phyloP scores from a whole-genome alignment of 768 basidiomycete species.

The Pleurotus salmoneostramineus region DNA sequence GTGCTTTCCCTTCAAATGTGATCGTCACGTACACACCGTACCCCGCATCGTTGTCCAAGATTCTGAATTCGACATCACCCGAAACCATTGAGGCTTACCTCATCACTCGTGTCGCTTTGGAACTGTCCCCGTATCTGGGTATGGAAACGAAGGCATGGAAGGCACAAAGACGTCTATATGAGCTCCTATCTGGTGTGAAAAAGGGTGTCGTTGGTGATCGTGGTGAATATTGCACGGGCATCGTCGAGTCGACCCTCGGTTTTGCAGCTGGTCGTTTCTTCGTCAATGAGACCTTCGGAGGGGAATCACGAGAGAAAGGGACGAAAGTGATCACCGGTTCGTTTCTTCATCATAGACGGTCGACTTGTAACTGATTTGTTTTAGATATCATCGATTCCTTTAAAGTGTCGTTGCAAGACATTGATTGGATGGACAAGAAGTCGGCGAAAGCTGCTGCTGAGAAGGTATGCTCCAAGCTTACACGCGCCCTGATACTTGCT shows the following conservation, averaged over 20 bases:
- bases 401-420: constrained; percentile 63
- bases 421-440: constrained; percentile 90
- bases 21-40: constrained; percentile 85
- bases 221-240: constrained; percentile 74
- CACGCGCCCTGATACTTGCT: background rate
- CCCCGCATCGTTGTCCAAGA: constrained; percentile 56
- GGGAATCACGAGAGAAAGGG: constrained; percentile 75
- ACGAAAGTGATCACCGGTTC: constrained; percentile 78
- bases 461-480: constrained; percentile 49
- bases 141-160: constrained; percentile 75
- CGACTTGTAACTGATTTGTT: constrained; percentile 7
- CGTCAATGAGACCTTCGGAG: constrained; percentile 78
- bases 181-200: constrained; percentile 79
- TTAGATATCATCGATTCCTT: constrained; percentile 81
- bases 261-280: constrained; percentile 89
- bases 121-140: constrained; percentile 69
- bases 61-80: constrained; percentile 63
- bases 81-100: constrained; percentile 87
- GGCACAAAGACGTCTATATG: constrained; percentile 64
- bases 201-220: constrained; percentile 83
- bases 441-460: constrained; percentile 79
- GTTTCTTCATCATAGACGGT: background rate
- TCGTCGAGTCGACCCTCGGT: constrained; percentile 74
- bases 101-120: constrained; percentile 67
- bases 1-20: constrained; percentile 69